Evolutionary conservation across 129 eudicot genomes (phyloP), one percentile per base, ranked within the genome.

Genomic region (Saposhnikovia divaricata): DNA sequence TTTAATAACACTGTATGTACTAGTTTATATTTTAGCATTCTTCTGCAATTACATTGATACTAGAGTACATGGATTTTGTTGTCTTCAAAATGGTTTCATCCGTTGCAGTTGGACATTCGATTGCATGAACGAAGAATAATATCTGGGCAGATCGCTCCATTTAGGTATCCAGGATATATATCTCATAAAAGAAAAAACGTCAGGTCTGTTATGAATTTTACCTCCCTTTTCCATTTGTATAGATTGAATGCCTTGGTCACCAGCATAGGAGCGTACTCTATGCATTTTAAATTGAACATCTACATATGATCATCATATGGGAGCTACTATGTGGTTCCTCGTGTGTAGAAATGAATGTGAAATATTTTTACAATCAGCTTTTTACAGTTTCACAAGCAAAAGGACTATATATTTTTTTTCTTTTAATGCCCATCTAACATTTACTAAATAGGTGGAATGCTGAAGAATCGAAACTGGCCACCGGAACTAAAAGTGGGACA

Each of bases 391-490:
- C 34, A 37, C 31, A 50, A 48, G 15, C 45, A 69, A 37, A 78
- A 15, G 27, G 55, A 75, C 43, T 25, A 77, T n/a, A 78, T 59
- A 18, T 16, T 55, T 43, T 65, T n/a, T n/a, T n/a, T n/a, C n/a
- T 31, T 80, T 27, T 34, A 45, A 46, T 11, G 72, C 66, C 37
- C 68, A 39, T 78, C 73, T 78, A 78, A 75, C 81, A 88, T 7
- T 77, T 79, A 14, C 18, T 45, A 16, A 77, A 31, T 31, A 31
- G 34, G 34, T 93, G 98, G 98, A 91, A 82, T 83, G 86, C 80
- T 71, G 91, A 86, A 79, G 98, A 93, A 84, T 77, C 87, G 75
- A 78, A 69, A 84, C 84, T 91, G 74, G 98, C 98, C 65, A 89
- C 92, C 40, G 98, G 98, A 65, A 78, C 82, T 44, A 84, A 75